phyloP scores from a whole-genome alignment of 1,284 basidiomycete genomes.

The Cryptococcus amylolentus region DNA sequence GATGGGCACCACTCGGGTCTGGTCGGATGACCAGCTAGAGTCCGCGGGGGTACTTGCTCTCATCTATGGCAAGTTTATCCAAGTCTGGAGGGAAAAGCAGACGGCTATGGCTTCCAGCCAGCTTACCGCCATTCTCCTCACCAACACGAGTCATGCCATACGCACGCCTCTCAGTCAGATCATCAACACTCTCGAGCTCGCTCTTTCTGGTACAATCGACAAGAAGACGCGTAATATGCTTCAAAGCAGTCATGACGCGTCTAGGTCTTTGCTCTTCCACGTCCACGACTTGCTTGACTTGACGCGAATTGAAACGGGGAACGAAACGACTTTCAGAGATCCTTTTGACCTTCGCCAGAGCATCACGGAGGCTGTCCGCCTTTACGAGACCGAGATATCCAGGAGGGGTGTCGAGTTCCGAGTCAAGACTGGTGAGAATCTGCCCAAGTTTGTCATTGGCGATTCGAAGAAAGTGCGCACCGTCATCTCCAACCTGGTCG shows the following conservation, averaged over 20 bases:
- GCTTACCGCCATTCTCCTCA: constrained; percentile 72
- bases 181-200: constrained; percentile 76
- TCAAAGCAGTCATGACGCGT: constrained; percentile 72
- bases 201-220: constrained; percentile 76
- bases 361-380: constrained; percentile 64
- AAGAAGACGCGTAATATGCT: constrained; percentile 75
- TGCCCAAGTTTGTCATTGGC: constrained; percentile 63
- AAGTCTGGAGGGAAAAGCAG: constrained; percentile 85
- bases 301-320: constrained; percentile 76
- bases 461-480: constrained; percentile 73
- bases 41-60: constrained; percentile 77
- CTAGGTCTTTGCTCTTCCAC: constrained; percentile 72
- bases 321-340: constrained; percentile 75
- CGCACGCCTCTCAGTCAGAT: constrained; percentile 39
- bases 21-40: constrained; percentile 85
- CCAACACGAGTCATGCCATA: constrained; percentile 85
- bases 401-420: constrained; percentile 65
- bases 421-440: constrained; percentile 56
- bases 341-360: constrained; percentile 68
- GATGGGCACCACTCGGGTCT: constrained; percentile 65
- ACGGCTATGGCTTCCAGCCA: constrained; percentile 71
- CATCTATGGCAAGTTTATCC: constrained; percentile 65
- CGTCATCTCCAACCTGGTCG: constrained; percentile 76
- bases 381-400: constrained; percentile 63
- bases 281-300: constrained; percentile 85